Evolutionary conservation across 768 basidiomycete species (phyloP).

Genomic region (Rhodotorula paludigena): DNA sequence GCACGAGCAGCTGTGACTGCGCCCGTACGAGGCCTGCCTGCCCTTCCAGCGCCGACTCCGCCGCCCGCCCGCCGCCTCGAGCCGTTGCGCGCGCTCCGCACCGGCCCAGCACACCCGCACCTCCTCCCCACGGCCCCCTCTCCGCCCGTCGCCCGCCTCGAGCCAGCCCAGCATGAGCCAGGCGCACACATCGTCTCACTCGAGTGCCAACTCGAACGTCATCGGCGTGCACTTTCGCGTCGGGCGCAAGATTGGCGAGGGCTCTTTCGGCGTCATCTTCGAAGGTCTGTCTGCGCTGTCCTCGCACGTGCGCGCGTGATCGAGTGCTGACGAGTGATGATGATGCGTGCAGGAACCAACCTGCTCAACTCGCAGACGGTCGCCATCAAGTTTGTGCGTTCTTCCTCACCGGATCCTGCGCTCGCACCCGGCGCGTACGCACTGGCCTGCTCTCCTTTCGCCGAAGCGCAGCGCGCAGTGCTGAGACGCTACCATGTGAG

Average conservation of each 20-base stretch:
- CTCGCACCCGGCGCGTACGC: not conserved
- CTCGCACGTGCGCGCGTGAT: too few species aligned
- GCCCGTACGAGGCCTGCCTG: too few species aligned
- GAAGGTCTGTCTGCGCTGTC: slow-evolving; percentile 58
- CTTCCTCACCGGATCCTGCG: not conserved
- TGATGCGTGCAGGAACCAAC: slow-evolving; percentile 67
- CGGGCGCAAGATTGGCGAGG: slow-evolving; percentile 98
- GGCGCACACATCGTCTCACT: slow-evolving; percentile 7
- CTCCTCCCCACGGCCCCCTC: not conserved
- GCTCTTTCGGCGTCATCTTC: slow-evolving; percentile 96
- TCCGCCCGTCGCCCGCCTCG: too few species aligned
- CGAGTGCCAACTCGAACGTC: slow-evolving; percentile 23
- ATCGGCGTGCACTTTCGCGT: slow-evolving; percentile 86
- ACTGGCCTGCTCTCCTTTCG: not conserved
- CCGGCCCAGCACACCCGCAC: not conserved
- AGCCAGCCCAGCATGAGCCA: not conserved
- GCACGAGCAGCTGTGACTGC: too few species aligned
- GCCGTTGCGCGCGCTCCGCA: too few species aligned
- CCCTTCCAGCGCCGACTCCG: not conserved
- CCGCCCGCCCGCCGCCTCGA: not conserved
- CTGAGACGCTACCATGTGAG: not conserved
- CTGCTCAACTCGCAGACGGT: slow-evolving; percentile 97
- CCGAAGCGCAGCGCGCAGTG: not conserved
- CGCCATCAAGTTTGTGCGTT: slow-evolving; percentile 98
- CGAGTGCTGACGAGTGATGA: not conserved